Conservation (phyloP, 352 stramenopile genomes). For the Globisporangium ultimum region DNA sequence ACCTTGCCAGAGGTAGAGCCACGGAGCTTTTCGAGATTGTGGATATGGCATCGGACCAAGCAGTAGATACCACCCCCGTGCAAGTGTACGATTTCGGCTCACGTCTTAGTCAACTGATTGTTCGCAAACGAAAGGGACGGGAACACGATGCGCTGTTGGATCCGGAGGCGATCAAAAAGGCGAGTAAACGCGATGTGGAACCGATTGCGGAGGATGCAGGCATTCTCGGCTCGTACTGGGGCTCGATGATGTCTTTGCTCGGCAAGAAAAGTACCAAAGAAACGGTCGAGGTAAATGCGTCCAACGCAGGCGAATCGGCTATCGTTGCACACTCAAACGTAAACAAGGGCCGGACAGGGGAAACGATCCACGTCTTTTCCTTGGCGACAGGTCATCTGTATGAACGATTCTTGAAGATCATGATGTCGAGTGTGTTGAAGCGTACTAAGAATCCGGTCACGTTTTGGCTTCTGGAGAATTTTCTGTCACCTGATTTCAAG, state of each 20-base stretch:
- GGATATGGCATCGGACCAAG: conserved; percentile 36
- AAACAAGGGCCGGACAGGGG: conserved; percentile 50
- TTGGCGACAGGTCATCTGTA: conserved; percentile 97
- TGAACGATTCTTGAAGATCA: conserved; percentile 99
- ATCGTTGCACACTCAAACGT: conserved; percentile 4
- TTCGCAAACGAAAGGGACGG: conserved; percentile 90
- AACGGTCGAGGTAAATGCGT: conserved; percentile 9
- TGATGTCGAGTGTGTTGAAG: conserved; percentile 99
- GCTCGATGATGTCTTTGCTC: conserved; percentile 68
- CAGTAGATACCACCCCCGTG: conserved; percentile 35
- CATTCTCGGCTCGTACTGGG: conserved; percentile 63
- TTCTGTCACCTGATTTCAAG: conserved; percentile 98
- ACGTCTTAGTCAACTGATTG: conserved; percentile 82
- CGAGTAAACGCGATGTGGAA: conserved; percentile 22
- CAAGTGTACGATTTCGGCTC: conserved; percentile 88
- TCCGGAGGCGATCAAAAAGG: conserved; percentile 20
- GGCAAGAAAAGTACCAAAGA: conserved; percentile 29
- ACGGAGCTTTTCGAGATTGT: conserved; percentile 82
- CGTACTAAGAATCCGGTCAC: conserved; percentile 96
- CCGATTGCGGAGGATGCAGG: conserved; percentile 45
- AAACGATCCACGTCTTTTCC: conserved; percentile 99
- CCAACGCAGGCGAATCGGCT: conserved; percentile 2
- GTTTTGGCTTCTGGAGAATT: conserved; percentile 99
- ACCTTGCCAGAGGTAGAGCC: conserved; percentile 80
- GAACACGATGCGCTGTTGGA: conserved; percentile 71